A percentile compares a stretch with the other conserved stretches of the same genome.
phyloP scores from a whole-genome alignment of 495 filamentous ascomycete genomes.

The Aspergillus steynii region DNA sequence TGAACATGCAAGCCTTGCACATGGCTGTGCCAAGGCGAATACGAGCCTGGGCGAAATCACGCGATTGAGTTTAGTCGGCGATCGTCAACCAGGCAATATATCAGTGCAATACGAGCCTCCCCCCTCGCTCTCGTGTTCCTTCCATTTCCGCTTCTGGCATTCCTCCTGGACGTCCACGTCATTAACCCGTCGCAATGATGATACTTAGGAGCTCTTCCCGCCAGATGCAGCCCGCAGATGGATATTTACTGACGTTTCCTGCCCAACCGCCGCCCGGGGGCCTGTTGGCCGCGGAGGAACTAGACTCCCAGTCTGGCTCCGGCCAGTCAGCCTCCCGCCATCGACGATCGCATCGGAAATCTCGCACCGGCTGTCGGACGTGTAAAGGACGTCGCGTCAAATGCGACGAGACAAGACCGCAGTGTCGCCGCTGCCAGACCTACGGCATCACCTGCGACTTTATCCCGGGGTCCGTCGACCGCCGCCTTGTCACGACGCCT shows the following conservation, averaged over 20 bases:
- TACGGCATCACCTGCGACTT: constrained; percentile 4
- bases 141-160: not conserved
- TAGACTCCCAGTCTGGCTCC: not conserved
- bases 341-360: not conserved
- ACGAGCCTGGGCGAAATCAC: not conserved
- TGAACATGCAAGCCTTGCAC: no score
- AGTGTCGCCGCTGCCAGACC: not conserved
- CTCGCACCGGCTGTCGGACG: not conserved
- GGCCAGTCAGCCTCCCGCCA: not conserved
- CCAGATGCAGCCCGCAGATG: not conserved
- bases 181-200: not conserved
- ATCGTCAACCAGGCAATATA: not conserved
- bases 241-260: not conserved
- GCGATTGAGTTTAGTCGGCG: not conserved
- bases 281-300: not conserved
- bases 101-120: not conserved
- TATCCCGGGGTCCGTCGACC: not conserved
- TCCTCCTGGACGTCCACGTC: not conserved
- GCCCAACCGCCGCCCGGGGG: no score
- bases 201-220: no score
- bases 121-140: not conserved
- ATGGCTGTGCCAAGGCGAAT: not conserved
- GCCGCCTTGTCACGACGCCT: not conserved
- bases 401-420: constrained; percentile 1
- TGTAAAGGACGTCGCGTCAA: not conserved